Percentiles rank a stretch among this genome's conserved stretches.
phyloP scores from a whole-genome alignment of 2,329 filamentous ascomycete species.

The Falciphora oryzae region DNA sequence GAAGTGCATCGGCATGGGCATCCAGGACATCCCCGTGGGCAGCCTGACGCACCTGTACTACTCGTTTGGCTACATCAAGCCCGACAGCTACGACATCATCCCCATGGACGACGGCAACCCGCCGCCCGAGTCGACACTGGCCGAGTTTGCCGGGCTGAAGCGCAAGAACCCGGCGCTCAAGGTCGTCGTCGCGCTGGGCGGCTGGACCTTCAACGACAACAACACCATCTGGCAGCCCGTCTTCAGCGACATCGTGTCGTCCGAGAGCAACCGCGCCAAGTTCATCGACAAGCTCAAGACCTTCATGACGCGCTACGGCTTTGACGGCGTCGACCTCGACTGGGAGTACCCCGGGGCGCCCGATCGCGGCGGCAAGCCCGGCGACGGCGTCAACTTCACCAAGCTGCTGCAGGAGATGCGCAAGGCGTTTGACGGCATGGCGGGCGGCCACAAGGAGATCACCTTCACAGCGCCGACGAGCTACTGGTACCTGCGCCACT shows the following conservation, averaged over 20 bases:
- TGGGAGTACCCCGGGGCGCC: slow-evolving; percentile 20
- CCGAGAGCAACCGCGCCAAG: too few relatives aligned
- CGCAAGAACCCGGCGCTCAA: slow-evolving; percentile 20
- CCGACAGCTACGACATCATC: slow-evolving; percentile 18
- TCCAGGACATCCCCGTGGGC: neutral
- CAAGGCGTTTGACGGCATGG: neutral
- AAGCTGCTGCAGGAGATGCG: slow-evolving; percentile 11
- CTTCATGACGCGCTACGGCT: slow-evolving; percentile 18
- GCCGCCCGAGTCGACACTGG: too few relatives aligned
- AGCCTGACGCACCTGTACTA: slow-evolving; percentile 16
- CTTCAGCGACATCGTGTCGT: slow-evolving; percentile 6
- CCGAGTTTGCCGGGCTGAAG: slow-evolving; percentile 17
- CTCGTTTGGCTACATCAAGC: slow-evolving; percentile 20
- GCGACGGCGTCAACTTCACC: slow-evolving; percentile 19
- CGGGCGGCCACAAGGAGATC: slow-evolving; percentile 12
- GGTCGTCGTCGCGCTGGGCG: slow-evolving; percentile 28
- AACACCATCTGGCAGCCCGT: slow-evolving; percentile 18
- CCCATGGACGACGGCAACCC: slow-evolving; percentile 20
- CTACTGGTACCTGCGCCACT: slow-evolving; percentile 23
- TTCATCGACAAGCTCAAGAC: too few relatives aligned
- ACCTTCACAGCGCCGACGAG: slow-evolving; percentile 17
- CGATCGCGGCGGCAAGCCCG: slow-evolving; percentile 19
- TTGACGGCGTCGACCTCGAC: slow-evolving; percentile 21
- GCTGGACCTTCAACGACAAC: slow-evolving; percentile 29
- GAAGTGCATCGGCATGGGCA: neutral